Evolutionary conservation across 1,284 basidiomycete species (phyloP).

Genomic region (Irpex sp.): DNA sequence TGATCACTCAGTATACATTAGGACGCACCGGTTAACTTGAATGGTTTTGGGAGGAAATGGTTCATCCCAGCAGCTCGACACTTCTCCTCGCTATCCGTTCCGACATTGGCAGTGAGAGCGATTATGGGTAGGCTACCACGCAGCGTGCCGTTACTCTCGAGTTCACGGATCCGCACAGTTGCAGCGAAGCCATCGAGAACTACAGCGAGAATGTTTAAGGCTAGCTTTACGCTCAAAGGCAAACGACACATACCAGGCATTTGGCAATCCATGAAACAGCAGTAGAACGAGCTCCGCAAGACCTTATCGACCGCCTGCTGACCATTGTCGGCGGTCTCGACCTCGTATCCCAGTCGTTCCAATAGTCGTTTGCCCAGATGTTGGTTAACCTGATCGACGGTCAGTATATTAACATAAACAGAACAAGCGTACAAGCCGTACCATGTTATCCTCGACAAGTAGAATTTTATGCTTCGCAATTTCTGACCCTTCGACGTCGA

Average conservation of each 20-base stretch:
- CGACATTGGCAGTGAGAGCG: conserved; percentile 29
- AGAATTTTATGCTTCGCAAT: conserved; percentile 15
- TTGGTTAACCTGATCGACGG: conserved; percentile 23
- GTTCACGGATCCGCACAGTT: conserved; percentile 22
- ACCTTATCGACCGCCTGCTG: conserved; percentile 24
- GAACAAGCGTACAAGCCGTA: conserved; percentile 2
- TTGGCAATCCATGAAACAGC: conserved; percentile 30
- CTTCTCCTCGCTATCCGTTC: conserved; percentile 24
- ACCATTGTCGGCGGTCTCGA: conserved; percentile 26
- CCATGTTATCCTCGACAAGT: conserved; percentile 28
- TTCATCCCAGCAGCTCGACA: conserved; percentile 29
- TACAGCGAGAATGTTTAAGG: background rate
- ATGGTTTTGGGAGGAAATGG: conserved; percentile 28
- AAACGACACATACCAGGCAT: conserved; percentile 21
- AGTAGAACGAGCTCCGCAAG: conserved; percentile 16
- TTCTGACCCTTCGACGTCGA: background rate
- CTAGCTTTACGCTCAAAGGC: background rate
- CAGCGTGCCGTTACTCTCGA: conserved; percentile 23
- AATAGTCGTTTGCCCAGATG: conserved; percentile 25
- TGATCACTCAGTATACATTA: background rate
- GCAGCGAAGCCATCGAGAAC: conserved; percentile 27
- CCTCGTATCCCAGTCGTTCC: conserved; percentile 27
- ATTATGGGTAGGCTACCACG: conserved; percentile 25
- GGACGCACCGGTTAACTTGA: conserved; percentile 23
- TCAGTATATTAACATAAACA: background rate